Percentiles rank a stretch among this genome's conserved stretches.
phyloP scores from a whole-genome alignment of 2,329 filamentous ascomycete species.

The Periglandula ipomoeae region DNA sequence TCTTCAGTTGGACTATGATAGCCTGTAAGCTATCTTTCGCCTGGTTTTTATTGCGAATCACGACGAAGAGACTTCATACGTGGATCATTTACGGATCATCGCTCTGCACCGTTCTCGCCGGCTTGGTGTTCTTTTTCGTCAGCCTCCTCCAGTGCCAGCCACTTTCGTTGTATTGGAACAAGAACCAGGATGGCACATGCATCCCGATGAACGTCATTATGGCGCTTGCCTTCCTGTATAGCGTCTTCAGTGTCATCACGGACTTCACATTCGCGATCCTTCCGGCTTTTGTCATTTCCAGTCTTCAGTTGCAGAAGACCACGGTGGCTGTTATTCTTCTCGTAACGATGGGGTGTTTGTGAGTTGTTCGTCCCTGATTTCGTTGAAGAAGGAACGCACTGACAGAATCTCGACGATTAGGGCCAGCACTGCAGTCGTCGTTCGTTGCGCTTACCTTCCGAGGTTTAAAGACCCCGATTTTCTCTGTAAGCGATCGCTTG shows the following conservation, averaged over 20 bases:
- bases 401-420: not conserved
- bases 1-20: constrained; percentile 27
- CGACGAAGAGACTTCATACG: constrained; percentile 22
- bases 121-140: constrained; percentile 32
- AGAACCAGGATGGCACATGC: constrained; percentile 24
- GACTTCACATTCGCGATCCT: constrained; percentile 44
- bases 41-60: constrained; percentile 32
- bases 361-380: constrained; percentile 11
- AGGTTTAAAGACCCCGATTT: constrained; percentile 31
- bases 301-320: constrained; percentile 42
- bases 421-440: constrained; percentile 34
- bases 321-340: constrained; percentile 44
- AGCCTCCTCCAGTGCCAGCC: constrained; percentile 31
- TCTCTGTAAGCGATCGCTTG: constrained; percentile 27
- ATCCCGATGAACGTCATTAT: constrained; percentile 36
- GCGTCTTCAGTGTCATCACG: constrained; percentile 36
- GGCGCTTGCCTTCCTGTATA: constrained; percentile 42
- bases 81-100: constrained; percentile 28
- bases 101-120: constrained; percentile 25
- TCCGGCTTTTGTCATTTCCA: constrained; percentile 44
- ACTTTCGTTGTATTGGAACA: constrained; percentile 32
- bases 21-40: constrained; percentile 33
- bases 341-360: constrained; percentile 47
- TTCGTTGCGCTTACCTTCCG: constrained; percentile 30
- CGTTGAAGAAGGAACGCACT: too few relatives aligned